Conservation (phyloP, 2,329 filamentous ascomycete genomes). For the Fusarium sp. region DNA sequence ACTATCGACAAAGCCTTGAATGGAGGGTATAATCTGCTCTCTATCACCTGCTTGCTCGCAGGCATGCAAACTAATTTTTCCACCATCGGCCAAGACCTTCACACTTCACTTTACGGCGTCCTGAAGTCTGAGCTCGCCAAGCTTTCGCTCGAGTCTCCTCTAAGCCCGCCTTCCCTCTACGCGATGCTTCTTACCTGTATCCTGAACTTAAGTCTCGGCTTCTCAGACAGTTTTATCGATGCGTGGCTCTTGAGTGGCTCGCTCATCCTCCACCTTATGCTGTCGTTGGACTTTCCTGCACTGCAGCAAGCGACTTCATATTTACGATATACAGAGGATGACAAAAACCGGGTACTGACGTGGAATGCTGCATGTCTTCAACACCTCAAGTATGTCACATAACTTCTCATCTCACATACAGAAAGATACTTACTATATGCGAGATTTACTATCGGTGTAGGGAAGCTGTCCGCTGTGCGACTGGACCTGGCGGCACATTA, state of each 20-base stretch:
- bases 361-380: not conserved
- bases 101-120: not conserved
- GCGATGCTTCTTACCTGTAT: not conserved
- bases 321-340: rapidly evolving
- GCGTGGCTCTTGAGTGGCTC: not conserved
- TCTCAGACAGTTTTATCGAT: not conserved
- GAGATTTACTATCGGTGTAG: not conserved
- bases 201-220: not conserved
- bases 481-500: not conserved
- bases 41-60: not conserved
- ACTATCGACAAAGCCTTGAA: rapidly evolving
- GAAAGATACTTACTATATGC: rapidly evolving
- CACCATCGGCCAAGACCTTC: not conserved
- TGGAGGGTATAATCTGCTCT: not conserved
- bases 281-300: not conserved
- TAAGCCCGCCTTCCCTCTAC: not conserved
- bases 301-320: rapidly evolving
- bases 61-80: not conserved
- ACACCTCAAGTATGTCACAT: not conserved
- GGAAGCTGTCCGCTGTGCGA: not conserved
- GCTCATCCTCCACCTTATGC: not conserved
- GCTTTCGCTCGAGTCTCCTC: not conserved
- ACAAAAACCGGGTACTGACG: not conserved
- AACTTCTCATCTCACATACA: rapidly evolving
- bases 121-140: not conserved